Evolutionary conservation across 2,329 filamentous ascomycete genomes (phyloP).

Genomic region (Raffaelea deltoideospora): DNA sequence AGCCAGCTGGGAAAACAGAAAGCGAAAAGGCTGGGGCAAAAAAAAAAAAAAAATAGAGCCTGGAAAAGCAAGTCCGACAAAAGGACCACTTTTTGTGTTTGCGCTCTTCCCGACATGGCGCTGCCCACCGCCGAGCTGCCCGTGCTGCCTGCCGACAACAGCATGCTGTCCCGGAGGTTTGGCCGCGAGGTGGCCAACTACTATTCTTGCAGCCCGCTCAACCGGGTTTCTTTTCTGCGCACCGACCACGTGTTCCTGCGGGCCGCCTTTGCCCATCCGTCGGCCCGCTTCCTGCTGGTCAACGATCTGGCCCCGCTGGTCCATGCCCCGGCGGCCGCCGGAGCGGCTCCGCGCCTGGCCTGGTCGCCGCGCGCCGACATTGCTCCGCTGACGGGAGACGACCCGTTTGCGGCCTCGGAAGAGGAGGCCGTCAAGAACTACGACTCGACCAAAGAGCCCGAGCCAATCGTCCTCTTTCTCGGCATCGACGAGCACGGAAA

Average conservation of each 20-base stretch:
- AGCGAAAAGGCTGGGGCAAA: too few species aligned
- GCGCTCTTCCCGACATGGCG: not conserved
- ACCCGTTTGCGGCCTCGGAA: constrained; percentile 58
- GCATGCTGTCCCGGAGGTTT: constrained; percentile 62
- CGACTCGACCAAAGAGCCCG: constrained; percentile 48
- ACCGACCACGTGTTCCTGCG: constrained; percentile 55
- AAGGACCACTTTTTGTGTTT: not conserved
- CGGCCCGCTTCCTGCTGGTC: constrained; percentile 61
- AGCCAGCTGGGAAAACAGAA: too few species aligned
- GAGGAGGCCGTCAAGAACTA: constrained; percentile 57
- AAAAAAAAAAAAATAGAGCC: too few species aligned
- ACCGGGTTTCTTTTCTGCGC: constrained; percentile 67
- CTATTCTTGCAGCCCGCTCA: constrained; percentile 64
- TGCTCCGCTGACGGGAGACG: constrained; percentile 49
- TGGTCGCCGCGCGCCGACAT: constrained; percentile 58
- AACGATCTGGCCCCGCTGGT: constrained; percentile 64
- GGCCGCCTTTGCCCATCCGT: constrained; percentile 48
- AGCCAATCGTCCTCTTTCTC: constrained; percentile 67
- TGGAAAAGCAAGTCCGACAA: too few species aligned
- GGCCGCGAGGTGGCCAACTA: constrained; percentile 72
- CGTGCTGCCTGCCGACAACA: constrained; percentile 33
- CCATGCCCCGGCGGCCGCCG: constrained; percentile 18
- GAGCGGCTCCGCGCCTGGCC: constrained; percentile 33
- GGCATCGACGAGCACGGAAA: constrained; percentile 54
- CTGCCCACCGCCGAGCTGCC: constrained; percentile 18